Conservation (phyloP, 2,329 filamentous ascomycete genomes). For the Bimuria novae-zelandiae region DNA sequence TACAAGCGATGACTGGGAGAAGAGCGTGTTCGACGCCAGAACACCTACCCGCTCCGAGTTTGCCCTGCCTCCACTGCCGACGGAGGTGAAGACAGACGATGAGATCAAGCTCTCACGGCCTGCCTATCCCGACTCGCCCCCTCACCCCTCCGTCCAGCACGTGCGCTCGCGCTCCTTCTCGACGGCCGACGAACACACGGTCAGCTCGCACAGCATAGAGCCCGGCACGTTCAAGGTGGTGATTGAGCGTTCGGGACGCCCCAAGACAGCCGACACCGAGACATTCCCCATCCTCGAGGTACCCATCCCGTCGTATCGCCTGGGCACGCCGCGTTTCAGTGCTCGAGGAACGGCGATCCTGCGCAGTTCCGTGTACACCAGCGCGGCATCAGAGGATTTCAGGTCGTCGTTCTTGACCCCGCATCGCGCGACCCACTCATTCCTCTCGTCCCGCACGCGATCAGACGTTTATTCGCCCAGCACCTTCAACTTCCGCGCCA, state of each 20-base stretch:
- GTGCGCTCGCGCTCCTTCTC: conserved; percentile 74
- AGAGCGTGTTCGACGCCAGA: conserved; percentile 41
- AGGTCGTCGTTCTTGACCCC: conserved; percentile 62
- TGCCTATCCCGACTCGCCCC: conserved; percentile 20
- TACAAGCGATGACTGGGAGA: conserved; percentile 44
- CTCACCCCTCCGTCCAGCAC: conserved; percentile 31
- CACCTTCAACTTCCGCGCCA: conserved; percentile 38
- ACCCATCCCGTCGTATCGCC: conserved; percentile 79
- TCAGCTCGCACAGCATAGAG: conserved; percentile 57
- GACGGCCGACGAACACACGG: conserved; percentile 68
- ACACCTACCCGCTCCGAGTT: conserved; percentile 36
- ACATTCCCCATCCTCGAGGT: conserved; percentile 68
- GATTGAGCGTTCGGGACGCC: conserved; percentile 72
- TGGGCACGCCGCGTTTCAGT: conserved; percentile 83
- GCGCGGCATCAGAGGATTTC: conserved; percentile 70
- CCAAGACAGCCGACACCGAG: conserved; percentile 65
- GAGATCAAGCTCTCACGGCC: conserved; percentile 20
- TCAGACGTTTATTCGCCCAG: conserved; percentile 46
- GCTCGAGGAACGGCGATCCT: conserved; percentile 75
- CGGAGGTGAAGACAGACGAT: conserved; percentile 24
- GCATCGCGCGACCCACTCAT: conserved; percentile 44
- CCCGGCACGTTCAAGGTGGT: conserved; percentile 77
- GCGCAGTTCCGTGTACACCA: conserved; percentile 76
- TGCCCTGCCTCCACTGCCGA: conserved; percentile 25
- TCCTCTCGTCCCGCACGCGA: conserved; percentile 41